phyloP scores from a whole-genome alignment of 2,329 filamentous ascomycete species.

The Arachnomyces sp. region DNA sequence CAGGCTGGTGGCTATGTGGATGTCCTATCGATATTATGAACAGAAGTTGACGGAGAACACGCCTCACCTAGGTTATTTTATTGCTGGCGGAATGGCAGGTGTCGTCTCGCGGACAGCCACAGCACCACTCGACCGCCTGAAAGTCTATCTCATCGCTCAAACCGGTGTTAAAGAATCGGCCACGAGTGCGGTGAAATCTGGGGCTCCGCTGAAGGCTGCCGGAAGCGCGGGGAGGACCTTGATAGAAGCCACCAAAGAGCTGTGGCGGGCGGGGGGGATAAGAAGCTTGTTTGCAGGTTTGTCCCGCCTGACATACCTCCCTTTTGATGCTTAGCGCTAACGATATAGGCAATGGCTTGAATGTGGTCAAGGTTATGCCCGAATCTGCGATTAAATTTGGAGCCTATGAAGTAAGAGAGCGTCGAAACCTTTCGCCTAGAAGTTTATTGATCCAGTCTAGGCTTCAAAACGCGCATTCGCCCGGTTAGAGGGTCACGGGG shows the following conservation, averaged over 20 bases:
- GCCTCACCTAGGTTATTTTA: constrained; percentile 74
- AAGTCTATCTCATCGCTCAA: constrained; percentile 94
- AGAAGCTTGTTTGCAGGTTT: constrained; percentile 87
- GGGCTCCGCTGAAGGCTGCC: constrained; percentile 57
- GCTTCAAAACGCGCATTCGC: constrained; percentile 83
- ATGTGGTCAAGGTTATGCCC: constrained; percentile 96
- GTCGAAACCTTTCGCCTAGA: constrained; percentile 6
- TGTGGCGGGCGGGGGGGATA: constrained; percentile 80
- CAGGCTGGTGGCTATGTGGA: constrained; percentile 36
- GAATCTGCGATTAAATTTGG: constrained; percentile 98
- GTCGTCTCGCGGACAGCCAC: constrained; percentile 92
- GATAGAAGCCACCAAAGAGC: constrained; percentile 61
- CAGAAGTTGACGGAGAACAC: constrained; percentile 40
- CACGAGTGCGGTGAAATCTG: constrained; percentile 61
- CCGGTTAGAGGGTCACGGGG: constrained; percentile 76
- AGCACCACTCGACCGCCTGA: constrained; percentile 89
- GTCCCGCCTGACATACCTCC: constrained; percentile 23
- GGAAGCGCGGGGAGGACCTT: constrained; percentile 64
- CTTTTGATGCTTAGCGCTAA: not conserved
- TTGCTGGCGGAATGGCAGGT: constrained; percentile 89
- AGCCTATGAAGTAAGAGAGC: constrained; percentile 65
- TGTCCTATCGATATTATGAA: constrained; percentile 37
- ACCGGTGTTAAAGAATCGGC: constrained; percentile 53
- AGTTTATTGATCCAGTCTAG: constrained; percentile 28
- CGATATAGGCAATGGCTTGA: constrained; percentile 76